Base-by-base conservation (phyloP, 768 basidiomycete genomes). In the Cyathus striatus region DNA sequence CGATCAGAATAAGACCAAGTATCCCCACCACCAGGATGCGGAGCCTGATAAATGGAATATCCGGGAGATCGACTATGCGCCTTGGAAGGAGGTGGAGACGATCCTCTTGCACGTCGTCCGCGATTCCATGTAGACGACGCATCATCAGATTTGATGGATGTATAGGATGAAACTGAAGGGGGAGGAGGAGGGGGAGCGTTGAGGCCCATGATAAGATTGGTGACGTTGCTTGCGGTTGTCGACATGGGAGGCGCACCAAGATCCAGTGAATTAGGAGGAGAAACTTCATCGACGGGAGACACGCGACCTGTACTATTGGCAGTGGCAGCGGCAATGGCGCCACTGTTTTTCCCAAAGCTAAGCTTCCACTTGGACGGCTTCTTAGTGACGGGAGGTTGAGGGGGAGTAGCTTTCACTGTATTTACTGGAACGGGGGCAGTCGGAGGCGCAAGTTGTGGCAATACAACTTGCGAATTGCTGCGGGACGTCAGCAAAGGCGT, bases 301-400 rank as follows among this genome's bases (percentile, higher is more conserved):
- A 64, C 53, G 36, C 58, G 59, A 30, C 70, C 73, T n/a, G n/a
- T n/a, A n/a, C n/a, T n/a, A 24, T 67, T 57, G 4, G 63, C 49
- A 27, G 65, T 46, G 37, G 62, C 51, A 17, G 67, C 50, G 27
- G 66, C 55, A 40, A 70, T 13, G 6, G 40, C 40, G 26, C 67
- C 60, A 51, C 60, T 73, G 55, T 64, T 69, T 66, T 79, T 82
- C 48, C 86, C 72, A 61, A 90, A 86, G 52, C 81, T 71, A 53
- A 88, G 70, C 64, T 85, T 88, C 88, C 91, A 84, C 56, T 82
- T 89, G n/a, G 85, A 89, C 41, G 86, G 71, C 70, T 91, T 91
- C 72, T 90, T 91, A 44, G 74, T 68, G 24, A 75, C 66, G 20
- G 78, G 65, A 5, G 61, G n/a, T n/a, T n/a, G n/a, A n/a, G n/a